Percentiles rank a stretch among this genome's conserved stretches.
phyloP scores from a whole-genome alignment of 2,329 filamentous ascomycete genomes.

The Diaporthe caulivora region DNA sequence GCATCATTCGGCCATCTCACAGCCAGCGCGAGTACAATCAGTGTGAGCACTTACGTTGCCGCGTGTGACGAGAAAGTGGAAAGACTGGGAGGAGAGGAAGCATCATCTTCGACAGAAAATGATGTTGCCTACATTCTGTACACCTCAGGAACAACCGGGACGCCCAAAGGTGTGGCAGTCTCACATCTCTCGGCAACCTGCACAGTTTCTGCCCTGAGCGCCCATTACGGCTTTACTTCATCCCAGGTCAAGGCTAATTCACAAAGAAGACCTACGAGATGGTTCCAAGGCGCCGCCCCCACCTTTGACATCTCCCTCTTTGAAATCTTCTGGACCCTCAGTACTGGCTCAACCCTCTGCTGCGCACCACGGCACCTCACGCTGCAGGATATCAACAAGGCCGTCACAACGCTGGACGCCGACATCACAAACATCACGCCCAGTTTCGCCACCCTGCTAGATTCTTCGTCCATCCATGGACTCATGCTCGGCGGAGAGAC shows the following conservation, averaged over 20 bases:
- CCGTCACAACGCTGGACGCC: slow-evolving; percentile 44
- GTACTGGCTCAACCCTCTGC: slow-evolving; percentile 31
- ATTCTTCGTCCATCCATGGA: slow-evolving; percentile 41
- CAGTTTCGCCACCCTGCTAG: slow-evolving; percentile 46
- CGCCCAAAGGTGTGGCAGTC: slow-evolving; percentile 50
- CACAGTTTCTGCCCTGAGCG: slow-evolving; percentile 48
- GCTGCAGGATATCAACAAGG: slow-evolving; percentile 40
- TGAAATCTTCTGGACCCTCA: slow-evolving; percentile 33
- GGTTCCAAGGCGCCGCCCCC: slow-evolving; percentile 33
- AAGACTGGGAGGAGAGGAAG: neutral
- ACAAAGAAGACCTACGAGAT: slow-evolving; percentile 43
- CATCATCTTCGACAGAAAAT: slow-evolving; percentile 10
- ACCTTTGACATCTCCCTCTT: slow-evolving; percentile 39
- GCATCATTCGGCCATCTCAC: neutral
- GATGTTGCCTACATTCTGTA: slow-evolving; percentile 50
- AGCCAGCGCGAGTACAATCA: slow-evolving; percentile 28
- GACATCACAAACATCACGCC: slow-evolving; percentile 54
- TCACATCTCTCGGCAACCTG: slow-evolving; percentile 45
- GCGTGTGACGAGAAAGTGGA: slow-evolving; percentile 22
- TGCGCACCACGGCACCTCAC: slow-evolving; percentile 26
- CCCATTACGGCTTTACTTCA: slow-evolving; percentile 44
- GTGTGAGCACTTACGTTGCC: neutral
- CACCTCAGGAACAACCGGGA: slow-evolving; percentile 51
- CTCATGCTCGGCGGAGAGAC: slow-evolving; percentile 52
- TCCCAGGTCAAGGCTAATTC: slow-evolving; percentile 41